Conservation (phyloP, 352 stramenopile genomes). For the Thalassiosira hispida region DNA sequence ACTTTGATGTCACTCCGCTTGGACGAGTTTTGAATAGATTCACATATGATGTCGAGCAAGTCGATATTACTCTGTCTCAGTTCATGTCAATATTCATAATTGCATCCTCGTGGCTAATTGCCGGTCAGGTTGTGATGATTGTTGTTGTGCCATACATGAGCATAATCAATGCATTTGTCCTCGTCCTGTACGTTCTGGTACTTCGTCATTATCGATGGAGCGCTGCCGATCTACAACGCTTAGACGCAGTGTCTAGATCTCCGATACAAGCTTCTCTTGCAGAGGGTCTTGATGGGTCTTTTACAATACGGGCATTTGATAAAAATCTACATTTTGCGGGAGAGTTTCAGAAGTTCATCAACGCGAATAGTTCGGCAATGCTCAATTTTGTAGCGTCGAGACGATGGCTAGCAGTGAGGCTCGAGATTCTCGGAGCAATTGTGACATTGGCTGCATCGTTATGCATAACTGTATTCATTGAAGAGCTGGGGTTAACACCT, state of each 20-base stretch:
- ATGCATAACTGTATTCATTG: conserved; percentile 73
- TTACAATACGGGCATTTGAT: conserved; percentile 77
- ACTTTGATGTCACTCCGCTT: conserved; percentile 83
- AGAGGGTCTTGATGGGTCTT: conserved; percentile 78
- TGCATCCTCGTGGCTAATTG: conserved; percentile 74
- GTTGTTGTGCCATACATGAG: conserved; percentile 77
- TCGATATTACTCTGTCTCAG: conserved; percentile 83
- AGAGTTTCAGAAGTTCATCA: conserved; percentile 60
- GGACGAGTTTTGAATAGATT: conserved; percentile 86
- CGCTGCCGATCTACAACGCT: conserved; percentile 79
- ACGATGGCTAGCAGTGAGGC: conserved; percentile 79
- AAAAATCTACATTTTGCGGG: conserved; percentile 66
- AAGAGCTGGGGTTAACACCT: conserved; percentile 75
- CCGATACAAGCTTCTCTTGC: conserved; percentile 77
- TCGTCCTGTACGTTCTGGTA: conserved; percentile 69
- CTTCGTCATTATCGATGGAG: conserved; percentile 81
- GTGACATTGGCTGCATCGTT: conserved; percentile 63
- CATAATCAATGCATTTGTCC: conserved; percentile 63
- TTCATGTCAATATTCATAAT: conserved; percentile 84
- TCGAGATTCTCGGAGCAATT: conserved; percentile 73
- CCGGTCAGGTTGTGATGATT: conserved; percentile 70
- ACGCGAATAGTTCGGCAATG: conserved; percentile 79
- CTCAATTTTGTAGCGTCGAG: conserved; percentile 83
- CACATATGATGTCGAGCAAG: conserved; percentile 84
- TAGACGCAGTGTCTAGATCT: conserved; percentile 78